phyloP scores from a whole-genome alignment of 345 rosid species.

The Rhizophora mangle region DNA sequence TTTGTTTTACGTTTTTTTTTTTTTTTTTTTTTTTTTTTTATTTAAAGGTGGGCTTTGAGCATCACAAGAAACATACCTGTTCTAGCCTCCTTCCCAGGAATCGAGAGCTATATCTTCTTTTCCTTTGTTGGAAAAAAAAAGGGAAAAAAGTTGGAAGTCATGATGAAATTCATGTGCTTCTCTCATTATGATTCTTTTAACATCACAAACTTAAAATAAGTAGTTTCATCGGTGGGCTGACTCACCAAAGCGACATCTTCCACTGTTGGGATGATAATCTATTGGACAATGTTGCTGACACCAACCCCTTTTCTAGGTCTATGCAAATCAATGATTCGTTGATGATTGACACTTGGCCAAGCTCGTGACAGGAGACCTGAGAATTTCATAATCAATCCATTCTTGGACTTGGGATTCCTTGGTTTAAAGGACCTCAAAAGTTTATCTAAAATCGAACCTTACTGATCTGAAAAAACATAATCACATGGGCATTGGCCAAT shows the following conservation, averaged over 20 bases:
- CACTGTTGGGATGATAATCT: conserved; percentile 10
- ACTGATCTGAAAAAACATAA: conserved; percentile 22
- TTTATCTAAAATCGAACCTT: conserved; percentile 19
- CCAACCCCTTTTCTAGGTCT: conserved; percentile 11
- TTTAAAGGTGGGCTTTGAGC: too few relatives aligned
- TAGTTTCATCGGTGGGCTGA: not conserved
- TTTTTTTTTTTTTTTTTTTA: too few relatives aligned
- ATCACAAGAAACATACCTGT: not conserved
- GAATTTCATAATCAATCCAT: not conserved
- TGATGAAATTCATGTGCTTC: conserved; percentile 17
- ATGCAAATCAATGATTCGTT: conserved; percentile 32
- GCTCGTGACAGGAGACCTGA: conserved; percentile 23
- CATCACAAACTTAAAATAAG: conserved; percentile 1
- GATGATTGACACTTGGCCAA: conserved; percentile 42
- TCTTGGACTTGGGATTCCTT: conserved; percentile 24
- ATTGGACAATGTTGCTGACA: not conserved
- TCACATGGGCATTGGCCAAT: conserved; percentile 32
- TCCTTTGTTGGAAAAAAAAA: conserved; percentile 15
- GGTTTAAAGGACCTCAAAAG: conserved; percentile 7
- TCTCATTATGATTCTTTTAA: not conserved
- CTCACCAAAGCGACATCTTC: conserved; percentile 11
- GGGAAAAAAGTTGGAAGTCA: not conserved
- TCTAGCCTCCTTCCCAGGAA: not conserved
- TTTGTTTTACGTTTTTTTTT: too few relatives aligned
- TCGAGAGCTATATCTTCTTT: not conserved